Base-by-base conservation (phyloP, 1,284 basidiomycete species). In the Lentinus polychrous region DNA sequence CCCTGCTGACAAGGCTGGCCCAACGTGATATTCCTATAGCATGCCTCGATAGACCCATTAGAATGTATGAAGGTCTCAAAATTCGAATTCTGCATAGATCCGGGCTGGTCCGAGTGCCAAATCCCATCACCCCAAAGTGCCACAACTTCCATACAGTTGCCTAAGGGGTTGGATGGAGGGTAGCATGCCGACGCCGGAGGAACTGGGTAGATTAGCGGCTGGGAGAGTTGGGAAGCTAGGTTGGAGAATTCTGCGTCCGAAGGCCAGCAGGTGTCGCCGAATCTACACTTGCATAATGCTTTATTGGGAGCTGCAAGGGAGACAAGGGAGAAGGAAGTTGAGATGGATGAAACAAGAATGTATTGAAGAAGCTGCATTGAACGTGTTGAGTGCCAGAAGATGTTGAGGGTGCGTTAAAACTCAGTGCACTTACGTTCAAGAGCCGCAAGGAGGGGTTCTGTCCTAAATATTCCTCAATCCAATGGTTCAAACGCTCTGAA, bases 251-350 rank as follows among this genome's bases (percentile, higher is more conserved):
- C 60, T 3, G 59, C 39, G 0, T 61, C 47, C 8, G 56, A 59
- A 1, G 75, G 73, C 72, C 74, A 75, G 55, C 73, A 76, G 2
- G 60, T 7, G 32, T 69, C 58, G 8, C 62, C 62, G 34, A 60
- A 68, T 35, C 56, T 50, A 49, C 60, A 60, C 32, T 57, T 59
- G 36, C 61, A 62, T 4, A 10, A 27, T 4, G 27, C 27, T 10
- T 27, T 27, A 10, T 27, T 10, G 27, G 23, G 22, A 36, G 24
- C 27, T 20, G 35, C 11, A 15, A 11, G 8, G 38, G 10, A 10
- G 17, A 40, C 8, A 8, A 40, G 17, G 10, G 10, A 18, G n/a
- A n/a, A n/a, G n/a, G n/a, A n/a, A n/a, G n/a, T n/a, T n/a, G n/a
- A n/a, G n/a, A n/a, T n/a, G n/a, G n/a, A n/a, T n/a, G n/a, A n/a